Evolutionary conservation across 139 green algal species (phyloP).

Genomic region (Pseudopediastrum boryanum): DNA sequence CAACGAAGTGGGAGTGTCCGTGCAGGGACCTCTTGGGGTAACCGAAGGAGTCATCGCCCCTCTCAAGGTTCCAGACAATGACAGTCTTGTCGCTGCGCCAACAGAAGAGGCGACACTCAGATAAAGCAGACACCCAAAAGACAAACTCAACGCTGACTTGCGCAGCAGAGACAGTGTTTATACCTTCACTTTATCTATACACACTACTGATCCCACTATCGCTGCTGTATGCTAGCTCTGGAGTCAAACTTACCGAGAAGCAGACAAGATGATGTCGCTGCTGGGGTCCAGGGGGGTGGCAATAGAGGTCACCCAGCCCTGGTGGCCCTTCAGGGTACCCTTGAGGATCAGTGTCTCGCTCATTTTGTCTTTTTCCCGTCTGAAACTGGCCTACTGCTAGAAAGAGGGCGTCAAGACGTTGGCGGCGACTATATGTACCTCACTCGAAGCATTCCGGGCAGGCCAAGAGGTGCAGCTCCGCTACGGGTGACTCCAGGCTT

Average conservation of each 20-base stretch:
- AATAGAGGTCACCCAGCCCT: conserved; percentile 80
- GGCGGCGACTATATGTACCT: no score
- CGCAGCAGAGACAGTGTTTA: no score
- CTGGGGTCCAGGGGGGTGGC: conserved; percentile 94
- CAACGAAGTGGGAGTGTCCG: conserved; percentile 90
- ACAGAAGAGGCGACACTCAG: background rate
- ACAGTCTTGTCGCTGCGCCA: conserved; percentile 93
- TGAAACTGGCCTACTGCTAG: no score
- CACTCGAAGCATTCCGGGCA: no score
- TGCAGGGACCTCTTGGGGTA: conserved; percentile 76
- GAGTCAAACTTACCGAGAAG: conserved; percentile 77
- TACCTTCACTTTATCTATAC: no score
- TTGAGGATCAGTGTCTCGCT: conserved; percentile 82
- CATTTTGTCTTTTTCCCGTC: conserved; percentile 54
- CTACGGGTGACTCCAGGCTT: no score
- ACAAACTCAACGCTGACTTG: no score
- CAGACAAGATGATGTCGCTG: conserved; percentile 91
- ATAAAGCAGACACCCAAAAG: no score
- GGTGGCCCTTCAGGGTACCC: conserved; percentile 78
- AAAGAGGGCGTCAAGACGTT: no score
- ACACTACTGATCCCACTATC: no score
- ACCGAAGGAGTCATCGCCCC: conserved; percentile 84
- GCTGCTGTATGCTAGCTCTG: background rate
- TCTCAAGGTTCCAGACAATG: conserved; percentile 93
- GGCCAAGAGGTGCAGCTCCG: no score